Percentiles rank a stretch among this genome's conserved stretches.
Conservation (phyloP, 139 green algal species). For the Picochlorum sp. region DNA sequence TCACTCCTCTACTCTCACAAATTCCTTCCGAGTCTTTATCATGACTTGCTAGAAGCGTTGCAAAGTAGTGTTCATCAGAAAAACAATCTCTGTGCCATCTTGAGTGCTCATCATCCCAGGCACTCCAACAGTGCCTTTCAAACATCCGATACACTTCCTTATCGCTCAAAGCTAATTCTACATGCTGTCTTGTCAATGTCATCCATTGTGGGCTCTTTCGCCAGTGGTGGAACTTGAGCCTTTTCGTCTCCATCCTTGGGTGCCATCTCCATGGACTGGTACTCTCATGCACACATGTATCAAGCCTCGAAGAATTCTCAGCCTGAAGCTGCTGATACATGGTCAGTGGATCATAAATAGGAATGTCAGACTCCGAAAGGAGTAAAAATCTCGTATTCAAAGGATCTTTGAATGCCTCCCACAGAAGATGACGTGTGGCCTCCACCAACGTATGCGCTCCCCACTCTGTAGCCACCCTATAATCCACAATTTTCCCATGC, state of each 20-base stretch:
- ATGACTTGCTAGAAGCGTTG: conserved; percentile 22
- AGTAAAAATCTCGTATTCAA: conserved; percentile 16
- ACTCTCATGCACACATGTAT: neutral
- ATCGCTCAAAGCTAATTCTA: conserved; percentile 20
- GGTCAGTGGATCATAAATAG: conserved; percentile 26
- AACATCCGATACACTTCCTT: conserved; percentile 22
- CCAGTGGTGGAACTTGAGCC: conserved; percentile 8
- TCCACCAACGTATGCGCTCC: neutral
- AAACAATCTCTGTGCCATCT: conserved; percentile 22
- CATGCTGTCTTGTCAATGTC: conserved; percentile 17
- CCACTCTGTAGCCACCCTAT: conserved; percentile 18
- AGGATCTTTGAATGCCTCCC: neutral
- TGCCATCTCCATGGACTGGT: conserved; percentile 18
- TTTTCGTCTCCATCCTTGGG: conserved; percentile 6
- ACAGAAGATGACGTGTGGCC: conserved; percentile 1
- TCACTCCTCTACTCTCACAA: conserved; percentile 10
- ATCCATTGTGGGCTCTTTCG: conserved; percentile 29
- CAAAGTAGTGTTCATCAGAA: conserved; percentile 30
- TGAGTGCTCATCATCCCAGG: conserved; percentile 7
- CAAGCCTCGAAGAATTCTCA: conserved; percentile 1
- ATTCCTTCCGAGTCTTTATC: neutral
- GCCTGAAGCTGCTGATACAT: conserved; percentile 23
- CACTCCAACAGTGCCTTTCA: conserved; percentile 19
- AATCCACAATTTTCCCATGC: conserved; percentile 4
- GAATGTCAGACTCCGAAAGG: conserved; percentile 20